These are phyloP conservation scores for Lepidium africanum DNA, from an alignment of 345 rosid genomes.

Conservation along the genomic window DNA sequence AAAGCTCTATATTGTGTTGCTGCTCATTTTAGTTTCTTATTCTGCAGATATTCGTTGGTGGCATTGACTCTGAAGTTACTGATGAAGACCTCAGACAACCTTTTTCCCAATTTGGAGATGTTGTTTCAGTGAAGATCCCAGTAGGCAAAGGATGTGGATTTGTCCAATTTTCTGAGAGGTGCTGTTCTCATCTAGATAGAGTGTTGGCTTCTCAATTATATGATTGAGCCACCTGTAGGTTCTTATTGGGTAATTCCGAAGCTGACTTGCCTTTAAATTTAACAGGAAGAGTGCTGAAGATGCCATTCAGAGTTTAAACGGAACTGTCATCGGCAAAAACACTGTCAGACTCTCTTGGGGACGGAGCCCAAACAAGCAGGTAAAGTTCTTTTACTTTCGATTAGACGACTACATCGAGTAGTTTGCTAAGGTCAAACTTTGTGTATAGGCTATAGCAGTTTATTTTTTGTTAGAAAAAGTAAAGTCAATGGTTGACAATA, in stretches of 20 bases:
- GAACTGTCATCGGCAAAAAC: slow-evolving; percentile 78
- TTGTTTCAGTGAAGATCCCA: slow-evolving; percentile 89
- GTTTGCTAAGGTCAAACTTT: background rate
- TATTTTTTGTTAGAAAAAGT: background rate
- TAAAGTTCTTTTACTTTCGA: slow-evolving; percentile 14
- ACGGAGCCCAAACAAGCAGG: slow-evolving; percentile 84
- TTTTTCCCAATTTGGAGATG: slow-evolving; percentile 78
- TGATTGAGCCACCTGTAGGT: background rate
- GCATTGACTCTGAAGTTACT: slow-evolving; percentile 71
- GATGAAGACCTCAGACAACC: slow-evolving; percentile 88
- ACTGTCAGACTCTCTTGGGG: slow-evolving; percentile 98
- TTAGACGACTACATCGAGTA: background rate
- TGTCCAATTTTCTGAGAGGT: slow-evolving; percentile 81
- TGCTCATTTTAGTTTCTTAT: slow-evolving; percentile 1
- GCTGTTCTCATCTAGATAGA: background rate
- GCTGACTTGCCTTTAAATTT: background rate
- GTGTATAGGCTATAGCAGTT: background rate
- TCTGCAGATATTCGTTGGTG: slow-evolving; percentile 90
- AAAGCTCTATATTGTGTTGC: background rate
- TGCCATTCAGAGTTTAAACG: slow-evolving; percentile 67
- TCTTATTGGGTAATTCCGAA: background rate
- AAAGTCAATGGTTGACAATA: slow-evolving; percentile 18
- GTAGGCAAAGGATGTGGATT: slow-evolving; percentile 95
- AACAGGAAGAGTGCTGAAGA: slow-evolving; percentile 83
- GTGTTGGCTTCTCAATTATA: background rate